phyloP scores from a whole-genome alignment of 192 early-diverging fungal species.

The Podila verticillata region DNA sequence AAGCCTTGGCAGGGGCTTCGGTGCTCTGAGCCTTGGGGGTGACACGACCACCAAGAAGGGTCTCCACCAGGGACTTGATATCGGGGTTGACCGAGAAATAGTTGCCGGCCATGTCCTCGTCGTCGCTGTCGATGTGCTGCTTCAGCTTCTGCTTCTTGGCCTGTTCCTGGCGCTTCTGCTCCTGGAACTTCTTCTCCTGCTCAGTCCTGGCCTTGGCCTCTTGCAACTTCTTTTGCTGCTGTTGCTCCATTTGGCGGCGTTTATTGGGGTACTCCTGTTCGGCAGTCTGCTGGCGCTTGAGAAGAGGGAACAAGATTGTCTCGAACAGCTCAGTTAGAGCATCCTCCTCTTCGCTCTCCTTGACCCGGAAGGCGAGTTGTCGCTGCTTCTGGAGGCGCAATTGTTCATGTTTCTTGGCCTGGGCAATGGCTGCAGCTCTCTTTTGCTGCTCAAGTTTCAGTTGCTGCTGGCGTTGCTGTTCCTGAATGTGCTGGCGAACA shows the following conservation, averaged over 20 bases:
- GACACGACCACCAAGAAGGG: neutral
- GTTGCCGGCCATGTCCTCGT: slow-evolving; percentile 25
- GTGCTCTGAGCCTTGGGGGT: neutral
- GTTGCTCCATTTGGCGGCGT: slow-evolving; percentile 12
- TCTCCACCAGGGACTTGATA: neutral
- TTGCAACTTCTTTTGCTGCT: slow-evolving; percentile 10
- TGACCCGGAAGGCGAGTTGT: slow-evolving; percentile 18
- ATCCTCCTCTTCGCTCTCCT: slow-evolving; percentile 5
- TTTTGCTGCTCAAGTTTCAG: neutral
- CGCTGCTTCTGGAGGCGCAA: slow-evolving; percentile 13
- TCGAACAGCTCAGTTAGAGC: slow-evolving; percentile 18
- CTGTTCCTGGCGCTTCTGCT: neutral
- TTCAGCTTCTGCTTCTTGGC: slow-evolving; percentile 8
- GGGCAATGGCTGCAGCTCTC: neutral
- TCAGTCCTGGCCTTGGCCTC: slow-evolving; percentile 6
- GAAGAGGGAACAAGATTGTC: slow-evolving; percentile 43
- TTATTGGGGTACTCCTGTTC: slow-evolving; percentile 31
- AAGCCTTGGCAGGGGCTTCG: neutral
- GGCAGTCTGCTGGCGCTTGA: slow-evolving; percentile 34
- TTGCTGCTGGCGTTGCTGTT: slow-evolving; percentile 20
- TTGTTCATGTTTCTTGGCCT: slow-evolving; percentile 10
- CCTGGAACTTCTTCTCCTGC: slow-evolving; percentile 3
- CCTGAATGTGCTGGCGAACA: slow-evolving; percentile 21
- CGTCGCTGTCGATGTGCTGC: neutral
- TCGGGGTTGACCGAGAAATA: slow-evolving; percentile 11